phyloP scores from a whole-genome alignment of 2,329 filamentous ascomycete genomes.

The Drechslerella coelobrocha region DNA sequence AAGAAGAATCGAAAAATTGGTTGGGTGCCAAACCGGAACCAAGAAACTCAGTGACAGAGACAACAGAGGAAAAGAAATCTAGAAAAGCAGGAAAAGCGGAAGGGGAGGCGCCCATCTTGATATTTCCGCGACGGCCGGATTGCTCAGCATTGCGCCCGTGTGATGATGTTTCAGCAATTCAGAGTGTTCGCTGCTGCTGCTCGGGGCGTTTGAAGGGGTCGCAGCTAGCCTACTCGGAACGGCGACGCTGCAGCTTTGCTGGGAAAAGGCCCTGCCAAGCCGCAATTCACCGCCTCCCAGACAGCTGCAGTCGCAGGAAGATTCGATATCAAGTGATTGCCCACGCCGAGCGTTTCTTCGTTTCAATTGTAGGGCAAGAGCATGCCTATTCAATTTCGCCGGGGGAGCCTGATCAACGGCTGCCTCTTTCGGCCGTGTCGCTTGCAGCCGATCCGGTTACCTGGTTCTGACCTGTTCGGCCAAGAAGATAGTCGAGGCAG shows the following conservation, averaged over 20 bases:
- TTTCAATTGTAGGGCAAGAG: too few species aligned
- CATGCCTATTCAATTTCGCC: too few species aligned
- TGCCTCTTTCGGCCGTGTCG: too few species aligned
- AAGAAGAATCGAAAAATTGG: constrained; percentile 28
- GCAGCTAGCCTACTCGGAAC: constrained; percentile 30
- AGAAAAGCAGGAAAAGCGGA: constrained; percentile 10
- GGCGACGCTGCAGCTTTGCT: constrained; percentile 7
- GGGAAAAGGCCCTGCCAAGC: constrained; percentile 34
- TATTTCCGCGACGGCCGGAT: constrained; percentile 22
- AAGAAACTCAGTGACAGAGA: constrained; percentile 7
- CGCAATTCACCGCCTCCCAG: constrained; percentile 6
- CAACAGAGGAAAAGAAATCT: constrained; percentile 1
- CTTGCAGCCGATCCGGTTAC: too few species aligned
- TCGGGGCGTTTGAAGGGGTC: constrained; percentile 39
- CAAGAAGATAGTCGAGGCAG: too few species aligned
- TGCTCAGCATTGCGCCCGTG: constrained; percentile 1
- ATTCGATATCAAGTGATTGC: background rate
- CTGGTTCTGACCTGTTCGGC: too few species aligned
- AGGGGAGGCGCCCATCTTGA: constrained; percentile 27
- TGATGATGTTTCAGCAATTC: constrained; percentile 21
- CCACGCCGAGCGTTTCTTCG: too few species aligned
- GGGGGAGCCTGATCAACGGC: too few species aligned
- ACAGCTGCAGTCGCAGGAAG: constrained; percentile 31
- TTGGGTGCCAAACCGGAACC: constrained; percentile 9
- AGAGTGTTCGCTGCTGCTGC: constrained; percentile 23